Evolutionary conservation across 2,329 filamentous ascomycete species (phyloP), one percentile per base, ranked within the genome.

Genomic region (Trichoderma aggressivum): DNA sequence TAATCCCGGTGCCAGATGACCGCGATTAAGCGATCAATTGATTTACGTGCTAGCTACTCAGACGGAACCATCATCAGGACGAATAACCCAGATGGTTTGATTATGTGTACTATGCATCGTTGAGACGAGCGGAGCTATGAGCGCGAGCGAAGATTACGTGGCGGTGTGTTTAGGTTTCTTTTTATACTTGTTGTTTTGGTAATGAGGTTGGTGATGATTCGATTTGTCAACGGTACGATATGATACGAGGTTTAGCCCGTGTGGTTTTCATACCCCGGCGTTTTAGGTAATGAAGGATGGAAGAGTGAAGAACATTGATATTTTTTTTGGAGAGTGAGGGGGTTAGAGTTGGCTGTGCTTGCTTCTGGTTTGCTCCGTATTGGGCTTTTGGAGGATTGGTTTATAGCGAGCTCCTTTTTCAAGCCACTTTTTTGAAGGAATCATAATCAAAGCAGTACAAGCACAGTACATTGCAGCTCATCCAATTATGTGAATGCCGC

Each of bases 1-100:
- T 83, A 66, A 77, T 76, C 30, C 73, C 76, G 36, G 76, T 79
- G 34, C 72, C 70, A 36, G 78, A 80, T 10, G 75, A 76, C 39
- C 66, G 66, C 16, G 66, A 69, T 14, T 69, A 50, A 59, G 2
- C 50, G 43, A 21, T 14, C 26, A 39, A n/a, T 24, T 28, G 10
- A 26, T 28, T 18, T n/a, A 32, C n/a, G 26, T 16, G 26, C 43
- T 32, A 34, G 21, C 68, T 55, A 58, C n/a, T 53, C 32, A 53
- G n/a, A 21, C 21, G 59, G 28, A 53, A 24, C 34, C 34, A 43
- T 34, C 59, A 62, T 7, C 8, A 21, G 18, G 28, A 18, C 18
- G 28, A 12, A 32, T 18, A 14, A 14, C 18, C 5, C 6, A n/a
- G 39, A 21, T 32, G 14, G 26, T 12, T 24, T 32, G 18, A 24